phyloP scores from a whole-genome alignment of 352 stramenopile species.

The Globisporangium ultimum region DNA sequence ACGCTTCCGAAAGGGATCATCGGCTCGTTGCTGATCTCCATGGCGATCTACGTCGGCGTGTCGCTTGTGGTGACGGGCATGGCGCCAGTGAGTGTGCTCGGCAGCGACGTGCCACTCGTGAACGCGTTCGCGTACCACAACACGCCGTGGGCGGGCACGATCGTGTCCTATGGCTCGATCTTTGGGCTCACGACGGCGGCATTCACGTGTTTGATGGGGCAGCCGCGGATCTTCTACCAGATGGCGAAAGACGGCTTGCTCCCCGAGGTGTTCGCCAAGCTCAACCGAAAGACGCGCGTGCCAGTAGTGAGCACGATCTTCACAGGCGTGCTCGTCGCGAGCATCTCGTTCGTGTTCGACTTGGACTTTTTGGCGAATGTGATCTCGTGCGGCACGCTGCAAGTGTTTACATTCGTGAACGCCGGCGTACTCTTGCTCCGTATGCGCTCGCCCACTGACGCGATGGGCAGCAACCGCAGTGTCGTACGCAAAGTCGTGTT shows the following conservation, averaged over 20 bases:
- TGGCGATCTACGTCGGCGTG: conserved; percentile 88
- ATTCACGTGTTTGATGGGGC: conserved; percentile 91
- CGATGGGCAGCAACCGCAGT: conserved; percentile 7
- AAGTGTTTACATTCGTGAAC: conserved; percentile 94
- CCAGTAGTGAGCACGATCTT: conserved; percentile 85
- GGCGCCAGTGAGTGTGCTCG: conserved; percentile 68
- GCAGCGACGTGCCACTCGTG: conserved; percentile 73
- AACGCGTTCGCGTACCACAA: conserved; percentile 82
- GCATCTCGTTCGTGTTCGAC: conserved; percentile 87
- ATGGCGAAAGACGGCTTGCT: conserved; percentile 87
- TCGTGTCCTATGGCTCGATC: conserved; percentile 91
- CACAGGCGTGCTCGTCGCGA: conserved; percentile 75
- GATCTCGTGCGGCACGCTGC: conserved; percentile 89
- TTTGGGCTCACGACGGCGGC: conserved; percentile 89
- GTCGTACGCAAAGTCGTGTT: conserved; percentile 45
- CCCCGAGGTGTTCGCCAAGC: conserved; percentile 54
- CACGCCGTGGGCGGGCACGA: conserved; percentile 61
- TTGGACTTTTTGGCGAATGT: conserved; percentile 90
- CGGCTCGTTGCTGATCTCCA: conserved; percentile 88
- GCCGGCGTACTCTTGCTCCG: conserved; percentile 85
- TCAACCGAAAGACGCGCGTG: conserved; percentile 63
- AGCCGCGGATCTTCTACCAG: conserved; percentile 91
- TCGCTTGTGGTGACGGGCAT: conserved; percentile 89
- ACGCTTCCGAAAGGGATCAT: conserved; percentile 92
- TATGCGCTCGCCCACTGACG: conserved; percentile 38